Base-by-base conservation (phyloP, 441 rosid genomes). In the Bruguiera hainesii region DNA sequence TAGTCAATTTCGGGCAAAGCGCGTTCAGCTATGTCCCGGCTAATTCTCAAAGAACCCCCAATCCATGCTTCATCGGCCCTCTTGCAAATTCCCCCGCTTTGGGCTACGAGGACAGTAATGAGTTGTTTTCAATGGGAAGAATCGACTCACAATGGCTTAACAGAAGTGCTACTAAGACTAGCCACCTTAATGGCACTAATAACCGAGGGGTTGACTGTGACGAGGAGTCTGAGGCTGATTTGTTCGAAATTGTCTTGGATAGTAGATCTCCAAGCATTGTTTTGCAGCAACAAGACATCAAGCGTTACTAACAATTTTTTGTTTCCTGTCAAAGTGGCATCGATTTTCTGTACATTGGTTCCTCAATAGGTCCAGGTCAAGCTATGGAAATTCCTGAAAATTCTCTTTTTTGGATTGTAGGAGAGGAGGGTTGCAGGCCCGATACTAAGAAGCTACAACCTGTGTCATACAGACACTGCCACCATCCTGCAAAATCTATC, bases 71-170 rank as follows among this genome's bases (percentile, higher is more conserved):
- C 73, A 76, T 82, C 26, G 82, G 86, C 20, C 85, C 89, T 6
- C 75, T 76, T 37, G 81, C 31, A 33, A 80, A 73, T 30, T 75
- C 88, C 46, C 77, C 93, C 5, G 79, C 90, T 62, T 63, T 84
- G 46, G 77, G 84, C 10, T 77, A 81, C 25, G 98, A 87, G 13
- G 97, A 91, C 50, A 91, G 98, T 74, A 88, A 71, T 78, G 97
- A 94, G 72, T 83, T 94, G 0, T 94, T 94, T 72, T 94, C 98
- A 7, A 94, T 94, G 84, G 98, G 97, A 60, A 91, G 98, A 80
- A 82, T 94, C 20, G 96, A 94, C 58, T 81, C 98, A 8, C 92
- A 87, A 39, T 91, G 96, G 93, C 79, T 85, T 49, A 78, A 76
- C 63, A 67, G 91, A 62, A 69, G 80, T 62, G 59, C 77, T 31